These are phyloP conservation scores for Ascochyta fabae DNA, from an alignment of 2,329 filamentous ascomycete species.

Conservation along the genomic window DNA sequence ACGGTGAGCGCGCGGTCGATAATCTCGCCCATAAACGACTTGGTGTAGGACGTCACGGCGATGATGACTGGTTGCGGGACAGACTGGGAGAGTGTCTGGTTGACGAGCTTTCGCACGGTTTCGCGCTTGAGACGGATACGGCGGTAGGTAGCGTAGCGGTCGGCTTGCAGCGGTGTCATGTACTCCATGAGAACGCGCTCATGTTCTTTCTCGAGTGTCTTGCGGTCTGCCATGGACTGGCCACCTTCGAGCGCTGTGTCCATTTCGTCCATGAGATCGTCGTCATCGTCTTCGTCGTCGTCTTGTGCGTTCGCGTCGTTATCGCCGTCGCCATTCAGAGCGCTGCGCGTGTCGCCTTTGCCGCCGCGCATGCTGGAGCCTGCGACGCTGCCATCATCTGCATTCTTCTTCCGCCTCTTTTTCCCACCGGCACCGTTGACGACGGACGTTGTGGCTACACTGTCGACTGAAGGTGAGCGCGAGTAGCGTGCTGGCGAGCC, in stretches of 20 bases:
- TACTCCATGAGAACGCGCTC: conserved; percentile 67
- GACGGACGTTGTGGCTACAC: conserved; percentile 61
- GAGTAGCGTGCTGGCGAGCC: conserved; percentile 61
- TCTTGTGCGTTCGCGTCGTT: conserved; percentile 65
- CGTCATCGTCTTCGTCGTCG: conserved; percentile 64
- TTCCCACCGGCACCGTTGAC: conserved; percentile 56
- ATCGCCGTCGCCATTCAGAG: conserved; percentile 49
- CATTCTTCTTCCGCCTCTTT: conserved; percentile 57
- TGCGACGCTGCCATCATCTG: conserved; percentile 44
- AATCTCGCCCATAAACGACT: conserved; percentile 77
- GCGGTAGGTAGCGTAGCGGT: conserved; percentile 74
- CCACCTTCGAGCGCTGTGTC: conserved; percentile 56
- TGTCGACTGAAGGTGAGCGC: conserved; percentile 71
- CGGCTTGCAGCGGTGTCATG: conserved; percentile 71
- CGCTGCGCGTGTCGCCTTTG: conserved; percentile 44
- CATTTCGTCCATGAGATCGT: conserved; percentile 55
- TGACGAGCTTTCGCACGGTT: conserved; percentile 76
- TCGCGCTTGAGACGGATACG: conserved; percentile 71
- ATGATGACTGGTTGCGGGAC: conserved; percentile 76
- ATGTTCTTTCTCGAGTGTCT: conserved; percentile 71
- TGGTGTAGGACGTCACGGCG: conserved; percentile 77
- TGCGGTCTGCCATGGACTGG: conserved; percentile 62
- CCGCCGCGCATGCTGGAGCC: conserved; percentile 42
- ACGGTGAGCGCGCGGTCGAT: conserved; percentile 74
- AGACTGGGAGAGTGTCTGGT: conserved; percentile 80